Percentiles rank a stretch among this genome's conserved stretches.
These are phyloP conservation scores for Monosporozyma servazzii DNA, from an alignment of 805 yeast genomes.

Conservation along the genomic window DNA sequence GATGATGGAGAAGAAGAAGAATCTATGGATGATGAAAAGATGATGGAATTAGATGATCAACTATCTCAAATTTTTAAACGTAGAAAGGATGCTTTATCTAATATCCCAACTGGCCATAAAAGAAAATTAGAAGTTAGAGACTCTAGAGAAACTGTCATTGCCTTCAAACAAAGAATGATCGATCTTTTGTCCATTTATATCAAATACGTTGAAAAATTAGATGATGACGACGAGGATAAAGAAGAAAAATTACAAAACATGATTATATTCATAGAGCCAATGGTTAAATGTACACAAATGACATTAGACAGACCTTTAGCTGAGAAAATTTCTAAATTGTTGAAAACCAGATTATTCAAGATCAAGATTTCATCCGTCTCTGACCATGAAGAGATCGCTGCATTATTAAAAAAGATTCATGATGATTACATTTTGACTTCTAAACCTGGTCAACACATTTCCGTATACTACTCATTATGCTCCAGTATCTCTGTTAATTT, in stretches of 20 bases:
- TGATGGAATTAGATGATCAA: slow-evolving; percentile 88
- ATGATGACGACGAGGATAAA: background rate
- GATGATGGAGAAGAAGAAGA: slow-evolving; percentile 58
- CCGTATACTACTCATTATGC: slow-evolving; percentile 46
- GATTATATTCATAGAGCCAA: slow-evolving; percentile 41
- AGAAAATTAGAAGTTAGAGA: slow-evolving; percentile 65
- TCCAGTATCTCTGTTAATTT: slow-evolving; percentile 44
- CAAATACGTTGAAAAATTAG: slow-evolving; percentile 33
- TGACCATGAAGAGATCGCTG: slow-evolving; percentile 19
- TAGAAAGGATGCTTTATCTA: slow-evolving; percentile 56
- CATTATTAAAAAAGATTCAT: slow-evolving; percentile 36
- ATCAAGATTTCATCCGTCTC: slow-evolving; percentile 27
- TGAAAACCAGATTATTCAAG: slow-evolving; percentile 54
- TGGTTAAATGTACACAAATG: slow-evolving; percentile 49
- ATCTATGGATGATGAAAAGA: slow-evolving; percentile 91
- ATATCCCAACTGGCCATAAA: slow-evolving; percentile 50
- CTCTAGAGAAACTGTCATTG: slow-evolving; percentile 70
- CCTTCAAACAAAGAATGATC: slow-evolving; percentile 68
- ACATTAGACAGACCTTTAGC: slow-evolving; percentile 68
- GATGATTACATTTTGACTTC: slow-evolving; percentile 25
- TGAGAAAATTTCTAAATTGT: slow-evolving; percentile 61
- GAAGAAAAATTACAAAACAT: slow-evolving; percentile 22
- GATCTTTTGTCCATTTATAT: slow-evolving; percentile 65
- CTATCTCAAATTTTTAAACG: slow-evolving; percentile 77
- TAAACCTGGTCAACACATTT: slow-evolving; percentile 31